A percentile compares a stretch with the other conserved stretches of the same genome.
These are phyloP conservation scores for Seiridium unicorne DNA, from an alignment of 2,329 filamentous ascomycete species.

Conservation along the genomic window DNA sequence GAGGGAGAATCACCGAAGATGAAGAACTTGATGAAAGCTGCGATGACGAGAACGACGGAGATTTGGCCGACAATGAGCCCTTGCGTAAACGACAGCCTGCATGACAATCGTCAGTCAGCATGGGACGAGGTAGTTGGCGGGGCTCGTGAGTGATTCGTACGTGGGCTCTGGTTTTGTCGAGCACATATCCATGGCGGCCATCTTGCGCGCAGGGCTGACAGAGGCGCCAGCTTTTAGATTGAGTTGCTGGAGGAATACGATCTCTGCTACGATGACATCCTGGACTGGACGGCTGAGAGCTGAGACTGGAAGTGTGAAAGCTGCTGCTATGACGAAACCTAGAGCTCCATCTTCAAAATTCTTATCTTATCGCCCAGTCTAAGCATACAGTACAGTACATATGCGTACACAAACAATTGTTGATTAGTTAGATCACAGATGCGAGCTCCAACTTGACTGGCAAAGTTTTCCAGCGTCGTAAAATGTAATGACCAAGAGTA, in stretches of 20 bases:
- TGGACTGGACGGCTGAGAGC: neutral
- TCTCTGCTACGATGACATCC: neutral
- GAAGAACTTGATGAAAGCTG: slow-evolving; percentile 98
- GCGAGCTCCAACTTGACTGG: too few species aligned
- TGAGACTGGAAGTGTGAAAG: too few species aligned
- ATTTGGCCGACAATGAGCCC: slow-evolving; percentile 92
- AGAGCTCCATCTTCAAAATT: neutral
- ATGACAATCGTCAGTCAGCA: slow-evolving; percentile 10
- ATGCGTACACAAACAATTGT: too few species aligned
- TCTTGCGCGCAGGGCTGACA: slow-evolving; percentile 1
- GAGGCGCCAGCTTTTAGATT: too few species aligned
- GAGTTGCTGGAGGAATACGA: neutral
- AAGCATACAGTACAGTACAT: too few species aligned
- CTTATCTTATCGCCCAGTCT: neutral
- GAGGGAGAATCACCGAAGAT: slow-evolving; percentile 95
- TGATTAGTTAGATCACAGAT: too few species aligned
- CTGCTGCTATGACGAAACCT: neutral
- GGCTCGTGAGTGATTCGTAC: slow-evolving; percentile 17
- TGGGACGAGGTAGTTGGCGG: slow-evolving; percentile 5
- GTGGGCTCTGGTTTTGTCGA: slow-evolving; percentile 30
- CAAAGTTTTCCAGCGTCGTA: too few species aligned
- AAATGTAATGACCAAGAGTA: too few species aligned
- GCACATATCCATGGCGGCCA: slow-evolving; percentile 28
- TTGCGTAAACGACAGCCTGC: slow-evolving; percentile 84
- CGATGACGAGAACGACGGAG: slow-evolving; percentile 85